Base-by-base conservation (phyloP, 164 flowering plant genomes). In the Magnolia sinica region DNA sequence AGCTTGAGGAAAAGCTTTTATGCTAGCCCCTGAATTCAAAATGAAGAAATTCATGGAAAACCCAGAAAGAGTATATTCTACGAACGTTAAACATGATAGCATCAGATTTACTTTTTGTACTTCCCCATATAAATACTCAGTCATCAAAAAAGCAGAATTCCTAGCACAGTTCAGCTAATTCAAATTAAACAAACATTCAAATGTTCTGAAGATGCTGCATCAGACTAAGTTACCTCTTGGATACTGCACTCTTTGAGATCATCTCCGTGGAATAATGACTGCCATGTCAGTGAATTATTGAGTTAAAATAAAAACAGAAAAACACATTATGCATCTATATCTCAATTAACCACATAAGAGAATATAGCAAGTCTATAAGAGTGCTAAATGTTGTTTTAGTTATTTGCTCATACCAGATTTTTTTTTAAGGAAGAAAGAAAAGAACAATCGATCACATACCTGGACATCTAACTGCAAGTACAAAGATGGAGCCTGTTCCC, bases 401-500 rank as follows among this genome's bases (percentile, higher is more conserved):
- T 27, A 7, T 75, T 5, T 50, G 16, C 8, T 10, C 27, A 1
- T 49, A 18, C 37, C 24, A 7, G 45, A 37, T 37, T 37, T 1
- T 27, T 27, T 27, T 37, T 37, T 37, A 37, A 37, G 6, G 6
- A 37, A 8, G 45, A 45, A 16, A 50, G 13, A 5, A 29, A 51
- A 50, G 45, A 13, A 29, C 18, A 68, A 66, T 8, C 71, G 59
- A 22, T 29, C 50, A 76, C 83, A 71, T 73, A 96, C 99, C 98
- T 96, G 93, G 77, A 81, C 77, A 37, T 94, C 93, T 74, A 94
- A 79, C 71, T 86, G 89, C 88, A 87, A 76, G 82, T 96, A 94
- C 65, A 94, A 64, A 70, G 96, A 76, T 65, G 99, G 95, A 81
- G 97, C 88, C 73, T 94, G 94, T 83, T 96, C 98, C 98, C 98